Evolutionary conservation across 2,329 filamentous ascomycete genomes (phyloP), one percentile per base, ranked within the genome.

Genomic region (Fusarium brevicatenulatum): DNA sequence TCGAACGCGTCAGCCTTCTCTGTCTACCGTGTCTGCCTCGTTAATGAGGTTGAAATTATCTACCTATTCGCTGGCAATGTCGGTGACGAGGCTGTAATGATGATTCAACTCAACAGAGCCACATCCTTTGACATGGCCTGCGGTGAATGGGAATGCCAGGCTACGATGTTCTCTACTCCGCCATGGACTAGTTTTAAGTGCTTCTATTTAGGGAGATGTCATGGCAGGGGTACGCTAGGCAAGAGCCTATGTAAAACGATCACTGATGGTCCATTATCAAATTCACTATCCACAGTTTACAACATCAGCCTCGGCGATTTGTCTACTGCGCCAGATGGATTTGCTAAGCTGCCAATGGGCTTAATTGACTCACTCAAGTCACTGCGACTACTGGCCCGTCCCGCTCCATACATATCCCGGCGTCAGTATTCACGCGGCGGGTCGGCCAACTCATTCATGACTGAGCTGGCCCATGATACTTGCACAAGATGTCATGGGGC

Each of bases 191-290:
- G 49, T 39, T 43, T 43, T 52, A 50, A 42, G 60, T 60, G 66
- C 54, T 76, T 60, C 74, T 77, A 76, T 77, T 74, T 74, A 47
- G 74, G 68, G 74, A 67, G 46, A 63, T 64, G 54, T 46, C 66
- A 56, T 54, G 32, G 36, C 66, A 70, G 58, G 62, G 66, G 57
- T 69, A 49, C 47, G 43, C 57, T 52, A 52, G 52, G 60, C 66
- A 62, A 43, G 62, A 63, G 61, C 54, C 54, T 66, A n/a, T n/a
- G n/a, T n/a, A 40, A 56, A 64, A 42, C 21, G 43, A 42, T 49
- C 53, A 43, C 40, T 54, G 28, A 28, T 64, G 62, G 46, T 39
- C 57, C 50, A 55, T 62, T 40, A 55, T 49, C 39, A 62, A 56
- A 61, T 49, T 43, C 30, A 21, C 55, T 63, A 58, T 54, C 70